These are phyloP conservation scores for Cryomyces minteri DNA, from an alignment of 495 filamentous ascomycete genomes.

Conservation along the genomic window DNA sequence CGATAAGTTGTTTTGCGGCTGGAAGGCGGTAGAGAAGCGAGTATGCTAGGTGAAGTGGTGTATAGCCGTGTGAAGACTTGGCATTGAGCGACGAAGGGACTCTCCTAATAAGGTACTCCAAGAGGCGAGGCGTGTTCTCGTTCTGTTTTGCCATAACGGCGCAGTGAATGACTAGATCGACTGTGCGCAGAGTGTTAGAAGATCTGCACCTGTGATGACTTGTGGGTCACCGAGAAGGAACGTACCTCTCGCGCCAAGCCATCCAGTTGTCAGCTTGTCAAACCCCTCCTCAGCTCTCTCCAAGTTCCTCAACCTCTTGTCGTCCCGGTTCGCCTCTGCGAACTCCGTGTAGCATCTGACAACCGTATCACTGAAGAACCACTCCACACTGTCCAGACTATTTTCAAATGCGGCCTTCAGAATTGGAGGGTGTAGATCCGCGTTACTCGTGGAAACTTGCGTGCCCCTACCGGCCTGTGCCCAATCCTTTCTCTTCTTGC, in stretches of 20 bases:
- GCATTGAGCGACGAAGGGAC: conserved; percentile 38
- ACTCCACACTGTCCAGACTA: conserved; percentile 42
- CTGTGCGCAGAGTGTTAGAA: not conserved
- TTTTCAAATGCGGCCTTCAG: conserved; percentile 36
- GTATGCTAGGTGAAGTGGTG: conserved; percentile 43
- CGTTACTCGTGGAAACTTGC: not conserved
- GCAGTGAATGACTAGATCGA: conserved; percentile 42
- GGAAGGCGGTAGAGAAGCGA: conserved; percentile 25
- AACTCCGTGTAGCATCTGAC: conserved; percentile 43
- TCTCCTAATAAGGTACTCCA: conserved; percentile 40
- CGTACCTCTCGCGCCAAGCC: conserved; percentile 36
- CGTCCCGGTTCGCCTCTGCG: conserved; percentile 32
- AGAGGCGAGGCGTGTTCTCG: conserved; percentile 26
- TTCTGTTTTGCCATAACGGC: conserved; percentile 30
- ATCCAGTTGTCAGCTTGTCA: conserved; percentile 36
- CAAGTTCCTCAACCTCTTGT: conserved; percentile 36
- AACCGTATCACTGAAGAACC: conserved; percentile 49
- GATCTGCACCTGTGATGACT: too few species aligned
- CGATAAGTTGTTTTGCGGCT: conserved; percentile 38
- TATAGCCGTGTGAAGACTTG: conserved; percentile 33
- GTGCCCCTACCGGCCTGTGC: conserved; percentile 31
- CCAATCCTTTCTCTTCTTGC: conserved; percentile 49
- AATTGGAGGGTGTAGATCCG: conserved; percentile 28
- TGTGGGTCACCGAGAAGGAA: not conserved
- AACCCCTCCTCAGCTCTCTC: conserved; percentile 33